These are phyloP conservation scores for Carex cristatella DNA, from an alignment of 176 grass and related monocot species.

Conservation along the genomic window DNA sequence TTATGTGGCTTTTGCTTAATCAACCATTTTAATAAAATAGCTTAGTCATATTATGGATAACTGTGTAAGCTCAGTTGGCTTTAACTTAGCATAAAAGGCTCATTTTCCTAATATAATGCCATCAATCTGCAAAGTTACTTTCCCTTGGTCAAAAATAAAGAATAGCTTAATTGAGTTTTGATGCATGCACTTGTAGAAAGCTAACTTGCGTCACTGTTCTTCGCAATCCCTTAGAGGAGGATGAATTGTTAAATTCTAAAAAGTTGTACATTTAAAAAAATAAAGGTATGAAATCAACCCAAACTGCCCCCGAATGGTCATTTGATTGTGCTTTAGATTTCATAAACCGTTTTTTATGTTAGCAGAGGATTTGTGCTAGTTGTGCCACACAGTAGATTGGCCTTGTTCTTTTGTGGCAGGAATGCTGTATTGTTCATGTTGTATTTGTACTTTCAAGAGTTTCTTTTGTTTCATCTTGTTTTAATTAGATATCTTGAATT, in stretches of 20 bases:
- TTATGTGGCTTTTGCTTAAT: neutral
- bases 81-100: neutral
- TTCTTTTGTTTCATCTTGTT: neutral
- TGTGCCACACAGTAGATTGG: neutral
- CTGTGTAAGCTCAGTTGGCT: neutral
- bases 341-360: slow-evolving; percentile 2
- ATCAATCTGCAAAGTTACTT: slow-evolving; percentile 18
- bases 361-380: neutral
- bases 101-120: slow-evolving; percentile 4
- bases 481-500: no score
- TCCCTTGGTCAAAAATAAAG: slow-evolving; percentile 14
- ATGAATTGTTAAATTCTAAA: neutral
- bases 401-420: neutral
- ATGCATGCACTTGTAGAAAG: slow-evolving; percentile 17
- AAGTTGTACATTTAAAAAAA: neutral
- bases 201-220: slow-evolving; percentile 14
- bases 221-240: neutral
- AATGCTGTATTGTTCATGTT: neutral
- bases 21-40: neutral
- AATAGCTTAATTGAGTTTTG: slow-evolving; percentile 12
- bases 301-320: neutral
- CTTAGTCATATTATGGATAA: slow-evolving; percentile 11
- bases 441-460: neutral
- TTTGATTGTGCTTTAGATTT: slow-evolving; percentile 2
- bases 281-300: neutral